Evolutionary conservation across 345 rosid species (phyloP).

Genomic region (Capsella bursapastoris): DNA sequence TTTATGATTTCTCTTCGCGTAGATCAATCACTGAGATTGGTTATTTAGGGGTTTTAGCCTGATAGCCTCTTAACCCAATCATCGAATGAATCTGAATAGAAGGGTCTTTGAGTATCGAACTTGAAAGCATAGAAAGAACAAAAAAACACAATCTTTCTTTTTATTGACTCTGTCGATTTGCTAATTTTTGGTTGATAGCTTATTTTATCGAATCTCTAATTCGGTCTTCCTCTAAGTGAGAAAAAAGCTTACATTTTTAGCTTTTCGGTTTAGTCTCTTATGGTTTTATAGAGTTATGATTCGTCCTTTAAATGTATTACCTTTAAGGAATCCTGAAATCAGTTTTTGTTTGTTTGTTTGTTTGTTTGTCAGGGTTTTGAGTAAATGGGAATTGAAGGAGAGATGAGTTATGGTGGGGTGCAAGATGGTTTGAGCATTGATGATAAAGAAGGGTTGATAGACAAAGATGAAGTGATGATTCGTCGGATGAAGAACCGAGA

Average conservation of each 20-base stretch:
- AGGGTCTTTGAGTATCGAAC: slow-evolving; percentile 3
- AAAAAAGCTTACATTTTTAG: slow-evolving; percentile 12
- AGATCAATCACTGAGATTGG: slow-evolving; percentile 24
- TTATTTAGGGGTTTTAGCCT: slow-evolving; percentile 15
- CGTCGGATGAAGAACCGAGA: slow-evolving; percentile 82
- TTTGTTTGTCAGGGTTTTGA: slow-evolving; percentile 5
- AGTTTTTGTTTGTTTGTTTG: neutral
- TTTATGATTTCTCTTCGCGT: neutral
- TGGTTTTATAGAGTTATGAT: slow-evolving; percentile 21
- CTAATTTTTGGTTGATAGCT: neutral
- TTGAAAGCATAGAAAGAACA: neutral
- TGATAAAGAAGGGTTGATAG: slow-evolving; percentile 42
- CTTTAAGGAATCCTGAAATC: neutral
- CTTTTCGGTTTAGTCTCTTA: neutral
- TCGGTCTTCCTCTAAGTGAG: neutral
- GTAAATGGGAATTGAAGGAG: slow-evolving; percentile 51
- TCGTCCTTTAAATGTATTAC: neutral
- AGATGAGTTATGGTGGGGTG: slow-evolving; percentile 43
- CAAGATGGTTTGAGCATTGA: slow-evolving; percentile 47
- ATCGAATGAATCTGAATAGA: neutral
- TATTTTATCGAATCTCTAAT: neutral
- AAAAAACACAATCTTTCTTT: slow-evolving; percentile 17
- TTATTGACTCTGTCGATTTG: neutral
- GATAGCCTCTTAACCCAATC: neutral
- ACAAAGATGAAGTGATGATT: slow-evolving; percentile 43